Evolutionary conservation across 108 stramenopile genomes (phyloP), one percentile per base, ranked within the genome.

Genomic region (Fistulifera pelliculosa): DNA sequence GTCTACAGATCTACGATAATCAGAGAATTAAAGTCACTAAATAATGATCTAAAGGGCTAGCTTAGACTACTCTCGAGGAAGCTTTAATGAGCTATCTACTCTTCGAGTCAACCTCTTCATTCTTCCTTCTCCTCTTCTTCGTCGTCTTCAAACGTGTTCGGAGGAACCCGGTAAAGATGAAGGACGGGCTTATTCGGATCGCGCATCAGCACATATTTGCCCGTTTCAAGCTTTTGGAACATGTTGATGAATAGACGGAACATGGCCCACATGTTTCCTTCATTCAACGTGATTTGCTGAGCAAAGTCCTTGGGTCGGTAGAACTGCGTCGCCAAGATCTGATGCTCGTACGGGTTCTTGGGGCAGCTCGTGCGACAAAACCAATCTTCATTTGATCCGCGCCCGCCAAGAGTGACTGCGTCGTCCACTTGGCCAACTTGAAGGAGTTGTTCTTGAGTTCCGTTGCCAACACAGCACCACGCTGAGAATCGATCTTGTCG

Each of bases 301-400:
- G 96, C 96, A 67, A 99, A 96, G 56, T 97, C 96, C 73, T 77
- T 74, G 45, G 98, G 98, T 60, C 93, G 85, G 76, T 94, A 97
- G 49, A 83, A 83, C 67, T 95, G 96, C 7, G 98, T 98, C 14
- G 84, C 96, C 60, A 99, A 58, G 56, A 99, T 80, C 17, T 73
- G 69, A 65, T 98, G 96, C 14, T 94, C 86, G 51, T 91, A 89
- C 21, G 83, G 77, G 66, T 93, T 91, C 74, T 86, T 95, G 85
- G 86, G 31, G 66, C 56, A 5, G 62, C 64, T 21, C 94, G 80
- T 5, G 80, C 78, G 44, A 95, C 95, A 49, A 89, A 99, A 19
- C 98, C 98, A 66, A 99, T 79, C 85, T 96, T 96, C 96, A 99
- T 97, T 64, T 87, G 81, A 66, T 94, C 90, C 1, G 96, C 98